Evolutionary conservation across 192 early-diverging fungal genomes (phyloP), one percentile per base, ranked within the genome.

Genomic region (Backusella australiensis): DNA sequence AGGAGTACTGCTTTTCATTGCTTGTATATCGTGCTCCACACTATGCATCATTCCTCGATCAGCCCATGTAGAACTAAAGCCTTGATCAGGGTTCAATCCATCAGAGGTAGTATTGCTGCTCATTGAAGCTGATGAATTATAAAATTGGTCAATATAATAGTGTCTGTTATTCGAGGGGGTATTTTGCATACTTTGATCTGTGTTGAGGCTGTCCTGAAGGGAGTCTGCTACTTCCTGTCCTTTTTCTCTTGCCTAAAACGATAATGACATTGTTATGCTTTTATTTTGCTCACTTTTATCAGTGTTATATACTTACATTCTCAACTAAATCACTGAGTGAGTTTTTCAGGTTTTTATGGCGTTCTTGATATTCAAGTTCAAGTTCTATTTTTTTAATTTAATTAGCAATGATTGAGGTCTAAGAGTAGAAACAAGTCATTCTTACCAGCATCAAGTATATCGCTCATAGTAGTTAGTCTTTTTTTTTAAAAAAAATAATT

Each of bases 351-450:
- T 71, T 71, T 17, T 44, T 71, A 19, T 71, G 42, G 6, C 70
- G 39, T 34, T 71, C 70, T 44, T 41, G 41, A 26, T 29, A 71
- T 71, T 71, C 23, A 49, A 44, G 39, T 34, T 71, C 42, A n/a
- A 71, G 21, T 39, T 71, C 70, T 71, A 49, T 46, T 32, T 49
- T 32, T 49, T 17, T 4, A 29, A 34, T 21, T 29, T 4, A 71
- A 41, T 19, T 32, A 12, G 26, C 23, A 34, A 32, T 32, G 6
- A 49, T 2, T 46, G 5, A 71, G 5, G 14, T 11, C 12, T 44
- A 6, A 7, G 14, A 12, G 29, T 44, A 19, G 8, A n/a, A 21
- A 26, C 21, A 39, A 7, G 5, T 46, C 0, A 17, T 32, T 46
- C 1, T 46, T 71, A 46, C 70, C 70, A 42, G 44, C 44, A 15